Conservation (phyloP, 805 yeast species). For the Yamadazyma tumulicola region DNA sequence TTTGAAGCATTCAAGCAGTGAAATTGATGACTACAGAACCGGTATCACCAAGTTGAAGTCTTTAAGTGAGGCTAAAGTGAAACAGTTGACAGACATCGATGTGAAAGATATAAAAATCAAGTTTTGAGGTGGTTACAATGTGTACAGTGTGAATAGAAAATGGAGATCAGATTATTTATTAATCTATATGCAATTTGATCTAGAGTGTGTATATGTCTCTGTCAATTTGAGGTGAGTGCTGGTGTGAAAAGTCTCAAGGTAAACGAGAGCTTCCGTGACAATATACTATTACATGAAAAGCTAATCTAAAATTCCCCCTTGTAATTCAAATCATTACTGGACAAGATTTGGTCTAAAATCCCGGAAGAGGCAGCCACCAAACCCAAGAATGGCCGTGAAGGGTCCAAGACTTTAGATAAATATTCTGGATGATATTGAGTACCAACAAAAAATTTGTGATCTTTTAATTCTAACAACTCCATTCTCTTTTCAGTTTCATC, state of each 20-base stretch:
- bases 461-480: constrained; percentile 85
- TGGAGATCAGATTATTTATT: neutral
- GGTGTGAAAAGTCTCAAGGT: too few relatives aligned
- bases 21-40: constrained; percentile 18
- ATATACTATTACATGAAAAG: constrained; percentile 1
- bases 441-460: constrained; percentile 89
- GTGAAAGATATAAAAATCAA: constrained; percentile 5
- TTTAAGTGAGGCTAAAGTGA: constrained; percentile 20
- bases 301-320: constrained; percentile 39
- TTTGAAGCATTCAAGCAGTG: constrained; percentile 15
- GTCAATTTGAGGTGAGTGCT: too few relatives aligned
- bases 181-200: neutral
- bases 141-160: neutral
- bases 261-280: too few relatives aligned
- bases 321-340: constrained; percentile 38
- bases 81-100: constrained; percentile 7
- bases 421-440: constrained; percentile 99
- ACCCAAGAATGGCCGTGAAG: constrained; percentile 95
- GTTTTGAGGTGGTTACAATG: constrained; percentile 1
- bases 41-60: constrained; percentile 21
- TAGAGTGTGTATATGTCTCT: constrained; percentile 2
- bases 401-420: constrained; percentile 91
- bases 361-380: constrained; percentile 93
- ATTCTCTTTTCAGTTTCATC: constrained; percentile 89
- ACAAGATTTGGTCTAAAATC: constrained; percentile 62